Percentiles rank a stretch among this genome's conserved stretches.
Conservation (phyloP, 805 yeast species). For the Cyberlindnera nakhonratchasimensis region DNA sequence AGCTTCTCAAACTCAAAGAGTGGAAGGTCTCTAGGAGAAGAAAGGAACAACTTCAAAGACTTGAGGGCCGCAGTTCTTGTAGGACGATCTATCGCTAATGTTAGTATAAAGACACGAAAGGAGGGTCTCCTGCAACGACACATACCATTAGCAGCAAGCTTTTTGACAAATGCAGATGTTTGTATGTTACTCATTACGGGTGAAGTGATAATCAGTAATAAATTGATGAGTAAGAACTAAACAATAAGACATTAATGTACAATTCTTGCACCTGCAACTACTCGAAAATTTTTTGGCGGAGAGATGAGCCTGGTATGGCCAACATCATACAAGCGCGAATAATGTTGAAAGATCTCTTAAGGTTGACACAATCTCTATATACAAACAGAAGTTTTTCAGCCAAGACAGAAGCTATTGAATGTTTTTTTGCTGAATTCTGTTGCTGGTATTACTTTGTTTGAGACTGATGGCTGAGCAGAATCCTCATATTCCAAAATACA, state of each 20-base stretch:
- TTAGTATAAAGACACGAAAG: not conserved
- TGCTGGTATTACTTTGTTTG: not conserved
- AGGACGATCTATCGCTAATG: conserved; percentile 43
- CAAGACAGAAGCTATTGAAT: not conserved
- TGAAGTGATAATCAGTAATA: too few relatives aligned
- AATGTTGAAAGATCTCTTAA: conserved; percentile 1
- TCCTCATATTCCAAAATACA: conserved; percentile 39
- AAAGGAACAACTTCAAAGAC: conserved; percentile 56
- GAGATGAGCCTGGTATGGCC: conserved; percentile 2
- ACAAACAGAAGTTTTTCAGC: not conserved
- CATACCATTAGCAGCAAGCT: conserved; percentile 73
- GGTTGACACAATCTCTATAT: not conserved
- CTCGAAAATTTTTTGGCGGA: conserved; percentile 1
- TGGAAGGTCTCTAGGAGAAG: conserved; percentile 34
- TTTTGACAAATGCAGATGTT: conserved; percentile 61
- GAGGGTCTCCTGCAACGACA: not conserved
- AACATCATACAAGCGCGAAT: not conserved
- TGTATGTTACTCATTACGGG: conserved; percentile 32
- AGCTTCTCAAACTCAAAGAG: conserved; percentile 61
- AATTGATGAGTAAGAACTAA: too few relatives aligned
- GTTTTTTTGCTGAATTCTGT: not conserved
- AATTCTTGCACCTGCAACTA: not conserved
- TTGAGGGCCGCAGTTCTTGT: conserved; percentile 73
- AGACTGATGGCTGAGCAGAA: conserved; percentile 22
- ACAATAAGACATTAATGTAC: too few relatives aligned